These are phyloP conservation scores for Scenedesmus sp. DNA, from an alignment of 163 green algal species.

Conservation along the genomic window DNA sequence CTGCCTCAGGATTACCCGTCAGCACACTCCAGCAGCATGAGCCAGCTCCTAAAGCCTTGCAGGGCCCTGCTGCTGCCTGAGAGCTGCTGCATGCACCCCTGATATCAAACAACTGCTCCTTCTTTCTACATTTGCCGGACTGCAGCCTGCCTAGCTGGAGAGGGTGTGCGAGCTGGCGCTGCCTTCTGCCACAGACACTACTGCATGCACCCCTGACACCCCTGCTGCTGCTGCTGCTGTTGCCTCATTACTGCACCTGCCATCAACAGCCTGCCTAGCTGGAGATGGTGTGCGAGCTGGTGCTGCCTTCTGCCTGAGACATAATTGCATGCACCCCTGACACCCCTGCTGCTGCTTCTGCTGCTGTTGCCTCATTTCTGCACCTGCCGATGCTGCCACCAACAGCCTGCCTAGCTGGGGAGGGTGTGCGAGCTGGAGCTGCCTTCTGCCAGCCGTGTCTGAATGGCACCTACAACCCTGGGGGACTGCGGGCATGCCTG, in stretches of 20 bases:
- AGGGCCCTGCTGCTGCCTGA: background rate
- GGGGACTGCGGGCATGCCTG: background rate
- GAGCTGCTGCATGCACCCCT: too few species aligned
- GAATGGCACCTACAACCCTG: background rate
- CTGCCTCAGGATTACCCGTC: too few species aligned
- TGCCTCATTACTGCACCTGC: background rate
- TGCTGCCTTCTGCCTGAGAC: background rate
- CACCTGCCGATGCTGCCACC: background rate
- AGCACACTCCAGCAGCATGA: too few species aligned
- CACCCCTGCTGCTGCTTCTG: too few species aligned
- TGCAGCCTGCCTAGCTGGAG: slow-evolving; percentile 4
- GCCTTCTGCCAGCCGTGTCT: background rate
- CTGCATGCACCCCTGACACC: too few species aligned
- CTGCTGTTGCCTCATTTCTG: background rate
- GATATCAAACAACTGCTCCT: too few species aligned
- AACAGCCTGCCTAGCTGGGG: slow-evolving; percentile 6
- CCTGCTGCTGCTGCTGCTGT: background rate
- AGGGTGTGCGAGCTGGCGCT: background rate
- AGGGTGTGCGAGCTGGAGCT: background rate
- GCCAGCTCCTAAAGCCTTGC: background rate
- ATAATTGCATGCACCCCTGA: too few species aligned
- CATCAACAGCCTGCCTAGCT: background rate
- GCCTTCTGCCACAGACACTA: background rate
- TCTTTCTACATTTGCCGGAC: background rate
- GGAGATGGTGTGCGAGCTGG: background rate